Percentiles rank a stretch among this genome's conserved stretches.
Evolutionary conservation across 108 stramenopile species (phyloP).

Genomic region (Pseudonitzschia pungens): DNA sequence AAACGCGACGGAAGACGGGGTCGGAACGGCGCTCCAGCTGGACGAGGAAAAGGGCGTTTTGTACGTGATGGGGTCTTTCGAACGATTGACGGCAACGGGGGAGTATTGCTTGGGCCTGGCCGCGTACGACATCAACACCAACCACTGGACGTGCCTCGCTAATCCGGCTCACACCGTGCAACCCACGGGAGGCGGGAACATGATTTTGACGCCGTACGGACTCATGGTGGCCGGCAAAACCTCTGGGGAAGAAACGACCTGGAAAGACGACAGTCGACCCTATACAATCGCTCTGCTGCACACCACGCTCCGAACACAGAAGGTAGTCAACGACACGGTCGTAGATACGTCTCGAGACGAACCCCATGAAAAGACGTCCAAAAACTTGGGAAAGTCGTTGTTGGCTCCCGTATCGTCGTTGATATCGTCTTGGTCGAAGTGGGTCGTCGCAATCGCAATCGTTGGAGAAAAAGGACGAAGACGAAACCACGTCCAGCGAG

Average conservation of each 20-base stretch:
- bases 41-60: conserved; percentile 85
- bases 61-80: conserved; percentile 90
- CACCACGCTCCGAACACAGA: conserved; percentile 65
- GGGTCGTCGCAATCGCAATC: neutral
- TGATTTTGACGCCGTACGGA: conserved; percentile 85
- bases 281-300: conserved; percentile 85
- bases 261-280: conserved; percentile 67
- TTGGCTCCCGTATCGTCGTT: neutral
- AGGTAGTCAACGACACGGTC: conserved; percentile 9
- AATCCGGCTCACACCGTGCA: conserved; percentile 78
- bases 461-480: neutral
- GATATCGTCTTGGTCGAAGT: neutral
- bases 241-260: conserved; percentile 52
- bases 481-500: neutral
- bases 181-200: conserved; percentile 83
- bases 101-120: conserved; percentile 73
- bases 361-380: conserved; percentile 5
- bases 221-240: conserved; percentile 87
- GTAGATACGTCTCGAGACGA: neutral
- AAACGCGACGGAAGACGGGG: conserved; percentile 80
- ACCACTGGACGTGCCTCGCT: conserved; percentile 85
- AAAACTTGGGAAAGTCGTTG: neutral
- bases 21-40: conserved; percentile 78
- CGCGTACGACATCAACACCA: conserved; percentile 78
- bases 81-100: conserved; percentile 61